phyloP scores from a whole-genome alignment of 768 basidiomycete genomes.

The Thelephora aurantiotincta region DNA sequence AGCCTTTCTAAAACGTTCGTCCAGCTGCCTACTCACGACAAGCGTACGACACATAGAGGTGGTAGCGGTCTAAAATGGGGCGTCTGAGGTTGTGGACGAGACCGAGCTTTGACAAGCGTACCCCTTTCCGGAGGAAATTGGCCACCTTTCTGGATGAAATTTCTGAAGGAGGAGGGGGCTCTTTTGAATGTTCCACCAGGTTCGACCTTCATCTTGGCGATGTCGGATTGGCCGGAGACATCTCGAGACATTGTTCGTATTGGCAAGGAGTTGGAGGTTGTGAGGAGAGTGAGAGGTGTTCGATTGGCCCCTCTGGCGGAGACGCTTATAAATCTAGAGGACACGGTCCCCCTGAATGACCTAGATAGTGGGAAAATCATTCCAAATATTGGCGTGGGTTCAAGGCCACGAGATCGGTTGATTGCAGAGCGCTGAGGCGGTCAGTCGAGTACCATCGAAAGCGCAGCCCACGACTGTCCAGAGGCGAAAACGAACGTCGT shows the following conservation, averaged over 20 bases:
- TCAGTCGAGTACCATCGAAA: no score
- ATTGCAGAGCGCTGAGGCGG: no score
- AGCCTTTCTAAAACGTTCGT: not conserved
- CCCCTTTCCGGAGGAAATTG: conserved; percentile 67
- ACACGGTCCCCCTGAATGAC: no score
- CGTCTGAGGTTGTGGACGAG: not conserved
- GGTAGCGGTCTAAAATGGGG: conserved; percentile 56
- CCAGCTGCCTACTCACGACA: conserved; percentile 44
- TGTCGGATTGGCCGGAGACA: conserved; percentile 29
- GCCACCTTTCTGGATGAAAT: conserved; percentile 39
- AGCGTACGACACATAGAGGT: conserved; percentile 77
- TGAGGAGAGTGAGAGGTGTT: no score
- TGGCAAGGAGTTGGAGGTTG: no score
- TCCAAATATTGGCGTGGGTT: no score
- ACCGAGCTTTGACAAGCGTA: conserved; percentile 16
- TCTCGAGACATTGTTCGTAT: conserved; percentile 10
- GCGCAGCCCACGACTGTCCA: conserved; percentile 17
- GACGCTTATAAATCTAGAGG: no score
- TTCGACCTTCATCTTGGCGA: conserved; percentile 37
- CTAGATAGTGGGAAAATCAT: no score
- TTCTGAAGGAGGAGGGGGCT: conserved; percentile 38
- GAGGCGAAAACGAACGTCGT: conserved; percentile 53
- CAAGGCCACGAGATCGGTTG: no score
- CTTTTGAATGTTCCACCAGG: conserved; percentile 58
- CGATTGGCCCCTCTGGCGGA: no score